Conservation (phyloP, 768 basidiomycete species). For the Russula lepida region DNA sequence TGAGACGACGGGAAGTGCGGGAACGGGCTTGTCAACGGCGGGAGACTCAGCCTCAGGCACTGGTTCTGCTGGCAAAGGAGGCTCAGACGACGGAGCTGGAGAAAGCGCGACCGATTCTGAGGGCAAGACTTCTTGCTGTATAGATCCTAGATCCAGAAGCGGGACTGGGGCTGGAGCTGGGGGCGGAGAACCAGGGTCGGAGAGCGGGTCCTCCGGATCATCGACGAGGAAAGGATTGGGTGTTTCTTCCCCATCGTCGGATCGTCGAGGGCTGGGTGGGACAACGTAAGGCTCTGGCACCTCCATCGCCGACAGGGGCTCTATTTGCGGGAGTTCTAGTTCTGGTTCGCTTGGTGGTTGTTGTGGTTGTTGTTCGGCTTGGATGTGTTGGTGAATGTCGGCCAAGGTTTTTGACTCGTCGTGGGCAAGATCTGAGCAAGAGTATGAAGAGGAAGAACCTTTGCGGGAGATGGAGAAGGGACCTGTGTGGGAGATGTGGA, state of each 20-base stretch:
- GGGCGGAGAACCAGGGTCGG: conserved; percentile 16
- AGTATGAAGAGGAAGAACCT: conserved; percentile 28
- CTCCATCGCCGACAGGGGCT: background rate
- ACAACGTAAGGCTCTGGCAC: background rate
- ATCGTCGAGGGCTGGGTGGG: background rate
- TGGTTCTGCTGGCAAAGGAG: conserved; percentile 20
- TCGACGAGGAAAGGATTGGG: conserved; percentile 59
- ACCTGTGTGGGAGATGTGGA: conserved; percentile 28
- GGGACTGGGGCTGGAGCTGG: conserved; percentile 20
- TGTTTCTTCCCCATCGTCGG: background rate
- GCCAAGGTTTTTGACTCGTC: conserved; percentile 12
- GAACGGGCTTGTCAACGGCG: conserved; percentile 50
- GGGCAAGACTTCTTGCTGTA: conserved; percentile 29
- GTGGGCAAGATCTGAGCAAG: background rate
- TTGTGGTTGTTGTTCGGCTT: background rate
- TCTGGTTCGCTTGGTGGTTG: background rate
- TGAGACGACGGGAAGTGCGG: conserved; percentile 29
- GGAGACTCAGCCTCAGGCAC: conserved; percentile 22
- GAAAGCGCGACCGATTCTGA: conserved; percentile 37
- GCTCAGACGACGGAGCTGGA: conserved; percentile 13
- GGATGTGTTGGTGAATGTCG: background rate
- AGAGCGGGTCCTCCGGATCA: conserved; percentile 38
- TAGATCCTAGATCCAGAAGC: conserved; percentile 8
- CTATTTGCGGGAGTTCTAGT: background rate
- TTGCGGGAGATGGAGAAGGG: conserved; percentile 37